phyloP scores from a whole-genome alignment of 768 basidiomycete genomes.

The Polyporus arcularius region DNA sequence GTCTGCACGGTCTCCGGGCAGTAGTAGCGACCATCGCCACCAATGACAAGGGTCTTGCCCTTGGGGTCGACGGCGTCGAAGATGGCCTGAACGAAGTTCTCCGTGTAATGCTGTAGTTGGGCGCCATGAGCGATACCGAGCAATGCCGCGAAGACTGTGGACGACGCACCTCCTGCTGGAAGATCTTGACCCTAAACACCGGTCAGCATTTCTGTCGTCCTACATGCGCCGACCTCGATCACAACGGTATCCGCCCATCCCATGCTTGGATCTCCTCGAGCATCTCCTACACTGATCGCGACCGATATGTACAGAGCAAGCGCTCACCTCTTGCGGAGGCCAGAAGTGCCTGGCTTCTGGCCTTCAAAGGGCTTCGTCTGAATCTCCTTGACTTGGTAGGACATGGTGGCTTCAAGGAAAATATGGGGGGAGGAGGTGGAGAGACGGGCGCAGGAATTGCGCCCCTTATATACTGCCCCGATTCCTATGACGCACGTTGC shows the following conservation, averaged over 20 bases:
- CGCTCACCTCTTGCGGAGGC: conserved; percentile 87
- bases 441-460: not conserved
- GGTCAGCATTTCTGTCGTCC: conserved; percentile 3
- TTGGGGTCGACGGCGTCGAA: conserved; percentile 83
- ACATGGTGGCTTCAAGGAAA: conserved; percentile 34
- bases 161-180: conserved; percentile 83
- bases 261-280: too few species aligned
- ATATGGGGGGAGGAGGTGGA: conserved; percentile 6
- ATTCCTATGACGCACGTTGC: conserved; percentile 18
- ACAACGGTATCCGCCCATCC: too few species aligned
- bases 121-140: conserved; percentile 21
- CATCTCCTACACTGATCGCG: conserved; percentile 16
- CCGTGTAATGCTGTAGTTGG: conserved; percentile 84
- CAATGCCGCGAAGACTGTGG: not conserved
- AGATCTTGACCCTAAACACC: conserved; percentile 83
- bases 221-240: too few species aligned
- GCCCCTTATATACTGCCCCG: conserved; percentile 14
- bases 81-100: conserved; percentile 97
- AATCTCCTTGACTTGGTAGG: conserved; percentile 60
- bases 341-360: conserved; percentile 98
- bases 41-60: conserved; percentile 87
- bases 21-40: conserved; percentile 96
- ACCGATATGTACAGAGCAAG: conserved; percentile 7
- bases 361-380: conserved; percentile 86
- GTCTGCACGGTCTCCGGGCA: conserved; percentile 84